Base-by-base conservation (phyloP, 306 rosid genomes). In the Inga laurina region DNA sequence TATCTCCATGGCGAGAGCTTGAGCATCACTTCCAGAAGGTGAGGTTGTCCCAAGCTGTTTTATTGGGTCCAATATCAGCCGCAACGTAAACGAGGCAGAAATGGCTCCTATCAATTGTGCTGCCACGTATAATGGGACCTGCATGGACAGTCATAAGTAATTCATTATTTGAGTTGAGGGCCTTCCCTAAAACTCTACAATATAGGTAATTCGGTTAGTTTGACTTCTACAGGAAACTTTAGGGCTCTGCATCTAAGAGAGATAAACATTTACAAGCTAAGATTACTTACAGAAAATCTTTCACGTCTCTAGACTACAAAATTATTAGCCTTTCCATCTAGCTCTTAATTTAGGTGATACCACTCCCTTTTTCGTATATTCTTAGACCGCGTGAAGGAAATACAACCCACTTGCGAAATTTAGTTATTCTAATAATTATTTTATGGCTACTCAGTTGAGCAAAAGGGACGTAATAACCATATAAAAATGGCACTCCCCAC, bases 51-150 rank as follows among this genome's bases (percentile, higher is more conserved):
- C 97, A 18, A 93, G 10, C 3, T 89, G 74, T 35, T 39, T 82
- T 13, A 87, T 52, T 56, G 98, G 97, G 11, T 91, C 74, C 46
- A 95, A 65, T 16, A 93, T 35, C 27, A 76, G 48, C 56, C 85
- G 59, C 56, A 93, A 79, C 0, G 98, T 90, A 27, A 81, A 91
- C 24, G 97, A 81, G 76, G 97, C 97, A n/a, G 90, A 87, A 65
- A 92, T 87, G 6, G 95, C 87, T 83, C 98, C 97, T 7, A 86
- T 85, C 57, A 91, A 52, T 84, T 95, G 98, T 76, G 94, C 95
- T 80, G 86, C 91, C 48, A 88, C 81, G 77, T 93, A 93, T 32
- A 93, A 35, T 74, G 98, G 98, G 18, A 95, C 94, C 97, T 95
- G 87, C 77, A 83, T 2, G 57, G 0, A 19, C 30, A 30, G 68